phyloP scores from a whole-genome alignment of 169 alveolate genomes.

The Fabrea salina region DNA sequence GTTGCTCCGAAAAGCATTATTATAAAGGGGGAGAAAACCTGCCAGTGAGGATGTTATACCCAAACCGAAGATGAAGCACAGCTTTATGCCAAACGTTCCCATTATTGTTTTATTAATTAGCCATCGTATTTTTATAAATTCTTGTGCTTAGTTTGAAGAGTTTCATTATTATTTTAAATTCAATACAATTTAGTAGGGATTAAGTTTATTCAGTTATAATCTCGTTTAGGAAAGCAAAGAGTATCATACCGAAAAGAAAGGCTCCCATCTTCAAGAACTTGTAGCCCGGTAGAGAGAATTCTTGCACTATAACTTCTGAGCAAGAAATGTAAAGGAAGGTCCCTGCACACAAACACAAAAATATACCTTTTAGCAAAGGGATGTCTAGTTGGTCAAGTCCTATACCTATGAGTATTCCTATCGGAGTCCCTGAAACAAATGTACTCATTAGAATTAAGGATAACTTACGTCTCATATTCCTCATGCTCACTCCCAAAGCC shows the following conservation, averaged over 20 bases:
- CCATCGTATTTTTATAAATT: not conserved
- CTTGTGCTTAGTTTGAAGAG: not conserved
- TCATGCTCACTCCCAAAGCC: slow-evolving; percentile 25
- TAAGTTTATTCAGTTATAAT: not conserved
- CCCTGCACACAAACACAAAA: slow-evolving; percentile 17
- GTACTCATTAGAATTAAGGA: not conserved
- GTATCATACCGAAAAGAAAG: not conserved
- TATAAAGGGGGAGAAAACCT: not conserved
- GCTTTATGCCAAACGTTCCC: too few species aligned
- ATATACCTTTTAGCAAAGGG: not conserved
- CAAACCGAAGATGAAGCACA: too few species aligned
- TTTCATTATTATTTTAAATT: not conserved
- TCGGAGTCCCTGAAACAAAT: slow-evolving; percentile 7
- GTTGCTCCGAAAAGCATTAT: not conserved
- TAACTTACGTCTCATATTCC: not conserved
- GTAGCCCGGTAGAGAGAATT: not conserved
- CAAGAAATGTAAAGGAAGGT: slow-evolving; percentile 22
- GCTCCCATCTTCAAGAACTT: not conserved
- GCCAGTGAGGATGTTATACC: too few species aligned
- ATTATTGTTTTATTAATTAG: not conserved
- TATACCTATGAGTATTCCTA: slow-evolving; percentile 28
- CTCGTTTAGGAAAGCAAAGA: not conserved
- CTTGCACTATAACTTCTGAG: slow-evolving; percentile 19
- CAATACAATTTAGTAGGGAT: too few species aligned
- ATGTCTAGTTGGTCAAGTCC: not conserved